Percentiles rank a stretch among this genome's conserved stretches.
phyloP scores from a whole-genome alignment of 2,329 filamentous ascomycete genomes.

The Hypoxylon sp. region DNA sequence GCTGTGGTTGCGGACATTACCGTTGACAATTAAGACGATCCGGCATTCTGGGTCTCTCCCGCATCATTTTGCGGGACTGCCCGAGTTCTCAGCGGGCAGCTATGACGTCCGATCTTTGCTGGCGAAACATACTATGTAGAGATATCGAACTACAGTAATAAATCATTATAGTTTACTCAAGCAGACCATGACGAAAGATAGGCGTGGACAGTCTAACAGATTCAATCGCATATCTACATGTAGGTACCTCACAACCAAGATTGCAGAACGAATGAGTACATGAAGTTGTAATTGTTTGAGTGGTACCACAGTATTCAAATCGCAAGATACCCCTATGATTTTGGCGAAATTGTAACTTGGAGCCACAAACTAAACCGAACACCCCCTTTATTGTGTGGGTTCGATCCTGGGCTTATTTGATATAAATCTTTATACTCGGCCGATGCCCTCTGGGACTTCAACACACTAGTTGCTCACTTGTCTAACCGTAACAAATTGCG shows the following conservation, averaged over 20 bases:
- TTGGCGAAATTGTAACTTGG: background rate
- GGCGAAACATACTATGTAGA: slow-evolving; percentile 1
- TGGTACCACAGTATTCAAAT: background rate
- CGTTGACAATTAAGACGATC: background rate
- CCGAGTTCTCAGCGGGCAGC: background rate
- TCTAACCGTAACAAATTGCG: background rate
- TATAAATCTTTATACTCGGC: background rate
- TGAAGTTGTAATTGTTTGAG: background rate
- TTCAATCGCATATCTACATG: no score
- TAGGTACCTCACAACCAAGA: no score
- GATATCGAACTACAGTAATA: background rate
- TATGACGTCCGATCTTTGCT: background rate
- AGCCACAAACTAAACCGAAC: background rate
- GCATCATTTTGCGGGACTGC: background rate
- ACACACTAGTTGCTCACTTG: background rate
- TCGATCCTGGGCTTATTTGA: background rate
- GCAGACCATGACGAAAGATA: background rate
- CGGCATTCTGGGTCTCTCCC: background rate
- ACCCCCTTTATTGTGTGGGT: background rate
- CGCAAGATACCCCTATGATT: background rate
- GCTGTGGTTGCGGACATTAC: background rate
- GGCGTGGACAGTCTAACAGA: no score
- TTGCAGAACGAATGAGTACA: no score
- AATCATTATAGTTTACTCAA: background rate
- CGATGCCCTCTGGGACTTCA: background rate